Base-by-base conservation (phyloP, 345 rosid genomes). In the Brassica nigra region DNA sequence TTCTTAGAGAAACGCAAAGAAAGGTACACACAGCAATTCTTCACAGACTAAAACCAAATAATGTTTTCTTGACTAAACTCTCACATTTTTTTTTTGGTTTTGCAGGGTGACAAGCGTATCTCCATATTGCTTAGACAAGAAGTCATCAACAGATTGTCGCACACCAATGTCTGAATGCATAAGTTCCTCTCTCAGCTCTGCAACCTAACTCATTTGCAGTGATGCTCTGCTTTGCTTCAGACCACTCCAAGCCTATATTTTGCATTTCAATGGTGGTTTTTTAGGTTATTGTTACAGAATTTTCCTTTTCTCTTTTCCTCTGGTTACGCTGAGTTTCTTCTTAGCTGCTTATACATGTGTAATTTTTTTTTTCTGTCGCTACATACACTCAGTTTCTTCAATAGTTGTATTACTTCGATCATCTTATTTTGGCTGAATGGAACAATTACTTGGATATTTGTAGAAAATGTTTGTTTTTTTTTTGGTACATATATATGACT, bases 1-100 rank as follows among this genome's bases (percentile, higher is more conserved):
- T 91, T 91, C 76, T 84, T 91, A 75, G 94, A 89, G 89, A 91
- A 90, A 80, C 92, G 94, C 76, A 91, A 87, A 80, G 94, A 90
- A 78, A 89, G 97, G 97, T 91, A 83, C 27, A 66, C 27, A 66
- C 74, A 20, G 49, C 33, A 42, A 8, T 0, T 66, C 49, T 54
- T 76, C 59, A 62, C 18, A 15, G 70, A 66, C 15, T 55, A 37
- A 71, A 71, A 74, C 62, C 30, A 81, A 7, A 66, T 76, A 3
- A 76, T 1, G 57, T 8, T 71, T 62, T 66, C 62, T 76, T 64
- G 44, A 64, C 12, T 52, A 71, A 70, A 71, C 67, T 68, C 64
- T 68, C 36, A 18, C 49, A 57, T 11, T 49, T 23, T 23, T 23
- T 23, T 23, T 23, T 66, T 62, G 44, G 37, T 11, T 62, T 29